Percentiles rank a stretch among this genome's conserved stretches.
phyloP scores from a whole-genome alignment of 2,329 filamentous ascomycete species.

The Colletotrichum magnum region DNA sequence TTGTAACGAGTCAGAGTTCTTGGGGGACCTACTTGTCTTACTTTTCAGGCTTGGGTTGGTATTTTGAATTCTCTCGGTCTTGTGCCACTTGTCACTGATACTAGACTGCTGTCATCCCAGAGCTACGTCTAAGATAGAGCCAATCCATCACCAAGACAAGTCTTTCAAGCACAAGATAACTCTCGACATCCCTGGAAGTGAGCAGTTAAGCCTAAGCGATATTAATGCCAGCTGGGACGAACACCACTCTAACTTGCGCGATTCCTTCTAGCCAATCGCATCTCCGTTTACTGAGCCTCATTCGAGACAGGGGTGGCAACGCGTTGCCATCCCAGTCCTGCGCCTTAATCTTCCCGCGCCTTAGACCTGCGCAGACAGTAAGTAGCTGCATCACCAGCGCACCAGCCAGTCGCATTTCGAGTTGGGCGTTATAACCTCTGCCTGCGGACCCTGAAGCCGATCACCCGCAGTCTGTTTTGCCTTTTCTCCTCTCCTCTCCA shows the following conservation, averaged over 20 bases:
- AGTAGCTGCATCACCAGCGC: constrained; percentile 5
- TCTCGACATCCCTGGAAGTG: too few species aligned
- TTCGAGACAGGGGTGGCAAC: too few species aligned
- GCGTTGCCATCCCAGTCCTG: neutral
- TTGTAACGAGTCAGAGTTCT: too few species aligned
- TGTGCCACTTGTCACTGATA: too few species aligned
- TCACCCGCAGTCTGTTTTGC: neutral
- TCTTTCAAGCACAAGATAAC: too few species aligned
- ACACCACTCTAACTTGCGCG: neutral
- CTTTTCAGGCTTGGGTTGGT: too few species aligned
- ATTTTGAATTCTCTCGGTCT: too few species aligned
- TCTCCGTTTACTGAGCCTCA: neutral
- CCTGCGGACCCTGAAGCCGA: constrained; percentile 2
- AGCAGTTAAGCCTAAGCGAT: neutral
- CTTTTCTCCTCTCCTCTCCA: neutral
- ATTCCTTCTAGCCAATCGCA: constrained; percentile 20
- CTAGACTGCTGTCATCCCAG: too few species aligned
- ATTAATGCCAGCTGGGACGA: constrained; percentile 8
- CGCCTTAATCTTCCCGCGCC: neutral
- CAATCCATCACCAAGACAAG: too few species aligned
- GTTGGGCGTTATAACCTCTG: neutral
- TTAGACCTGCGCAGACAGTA: neutral
- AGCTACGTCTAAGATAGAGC: too few species aligned
- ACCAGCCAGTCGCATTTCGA: constrained; percentile 22
- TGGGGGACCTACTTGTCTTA: too few species aligned